Conservation (phyloP, 805 yeast species). For the Saccharomycopsis selenospora region DNA sequence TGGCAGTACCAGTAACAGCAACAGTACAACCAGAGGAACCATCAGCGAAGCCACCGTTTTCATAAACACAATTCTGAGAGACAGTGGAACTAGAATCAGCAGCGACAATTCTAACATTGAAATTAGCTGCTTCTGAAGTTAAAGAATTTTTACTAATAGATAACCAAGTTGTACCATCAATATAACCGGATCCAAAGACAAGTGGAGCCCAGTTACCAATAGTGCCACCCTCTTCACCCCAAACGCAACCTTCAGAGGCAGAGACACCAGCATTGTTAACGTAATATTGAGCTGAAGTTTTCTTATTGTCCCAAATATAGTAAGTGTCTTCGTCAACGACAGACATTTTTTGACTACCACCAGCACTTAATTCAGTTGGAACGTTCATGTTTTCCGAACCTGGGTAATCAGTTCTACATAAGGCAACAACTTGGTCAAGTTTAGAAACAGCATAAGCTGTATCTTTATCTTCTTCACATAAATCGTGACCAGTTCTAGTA, state of each 20-base stretch:
- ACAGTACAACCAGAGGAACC: conserved; percentile 78
- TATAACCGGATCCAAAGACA: conserved; percentile 85
- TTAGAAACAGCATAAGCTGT: conserved; percentile 63
- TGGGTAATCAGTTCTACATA: conserved; percentile 98
- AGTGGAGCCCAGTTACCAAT: conserved; percentile 98
- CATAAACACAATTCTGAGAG: conserved; percentile 73
- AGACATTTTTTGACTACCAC: conserved; percentile 55
- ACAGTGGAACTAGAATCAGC: conserved; percentile 49
- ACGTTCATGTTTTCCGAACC: conserved; percentile 98
- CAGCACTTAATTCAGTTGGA: conserved; percentile 77
- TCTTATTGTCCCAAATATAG: conserved; percentile 73
- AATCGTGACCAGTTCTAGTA: conserved; percentile 43
- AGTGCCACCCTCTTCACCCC: conserved; percentile 81
- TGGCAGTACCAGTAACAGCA: conserved; percentile 81
- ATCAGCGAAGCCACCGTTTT: conserved; percentile 66
- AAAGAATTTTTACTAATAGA: conserved; percentile 94
- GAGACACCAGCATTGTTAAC: conserved; percentile 95
- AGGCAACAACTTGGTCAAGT: conserved; percentile 60
- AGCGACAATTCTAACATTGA: conserved; percentile 71
- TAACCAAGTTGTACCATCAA: conserved; percentile 67
- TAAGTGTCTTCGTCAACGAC: conserved; percentile 74
- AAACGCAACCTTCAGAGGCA: conserved; percentile 82
- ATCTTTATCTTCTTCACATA: conserved; percentile 68
- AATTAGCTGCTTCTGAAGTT: conserved; percentile 62
- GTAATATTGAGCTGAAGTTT: conserved; percentile 93